phyloP scores from a whole-genome alignment of 2,329 filamentous ascomycete genomes.

The Dactylellina parvicollis region DNA sequence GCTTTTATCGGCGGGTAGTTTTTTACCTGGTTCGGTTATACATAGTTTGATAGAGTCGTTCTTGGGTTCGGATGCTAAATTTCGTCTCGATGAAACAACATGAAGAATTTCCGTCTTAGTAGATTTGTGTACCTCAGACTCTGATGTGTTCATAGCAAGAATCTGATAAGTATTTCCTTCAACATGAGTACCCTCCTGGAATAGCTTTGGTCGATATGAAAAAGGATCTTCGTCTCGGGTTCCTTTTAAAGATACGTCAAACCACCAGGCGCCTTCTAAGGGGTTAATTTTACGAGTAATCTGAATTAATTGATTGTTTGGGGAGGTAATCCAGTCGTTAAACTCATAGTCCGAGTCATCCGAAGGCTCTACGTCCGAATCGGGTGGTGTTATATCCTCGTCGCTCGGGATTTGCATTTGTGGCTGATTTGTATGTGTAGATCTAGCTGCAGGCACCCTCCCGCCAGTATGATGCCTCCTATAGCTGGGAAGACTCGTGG shows the following conservation, averaged over 20 bases:
- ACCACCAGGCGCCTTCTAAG: constrained; percentile 9
- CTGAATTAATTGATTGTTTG: not conserved
- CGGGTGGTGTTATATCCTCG: too few species aligned
- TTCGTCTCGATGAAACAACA: constrained; percentile 17
- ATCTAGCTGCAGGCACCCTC: too few species aligned
- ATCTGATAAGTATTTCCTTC: constrained; percentile 10
- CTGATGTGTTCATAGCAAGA: not conserved
- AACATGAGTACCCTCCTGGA: constrained; percentile 4
- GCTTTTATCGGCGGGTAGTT: not conserved
- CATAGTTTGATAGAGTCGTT: constrained; percentile 20
- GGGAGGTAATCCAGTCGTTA: constrained; percentile 13
- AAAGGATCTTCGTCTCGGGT: not conserved
- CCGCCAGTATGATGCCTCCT: too few species aligned
- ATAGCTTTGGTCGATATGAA: constrained; percentile 9
- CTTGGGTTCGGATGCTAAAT: constrained; percentile 3
- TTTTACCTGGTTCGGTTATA: constrained; percentile 1
- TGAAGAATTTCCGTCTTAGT: constrained; percentile 4
- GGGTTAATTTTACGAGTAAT: constrained; percentile 5
- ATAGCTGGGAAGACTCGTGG: too few species aligned
- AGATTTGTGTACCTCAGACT: constrained; percentile 24
- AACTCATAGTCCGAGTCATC: too few species aligned
- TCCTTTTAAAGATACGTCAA: constrained; percentile 23
- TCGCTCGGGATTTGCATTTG: too few species aligned
- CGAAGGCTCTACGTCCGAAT: too few species aligned
- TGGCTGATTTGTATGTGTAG: too few species aligned